Base-by-base conservation (phyloP, 148 eudicot genomes). In the Salicornia ramosissima region DNA sequence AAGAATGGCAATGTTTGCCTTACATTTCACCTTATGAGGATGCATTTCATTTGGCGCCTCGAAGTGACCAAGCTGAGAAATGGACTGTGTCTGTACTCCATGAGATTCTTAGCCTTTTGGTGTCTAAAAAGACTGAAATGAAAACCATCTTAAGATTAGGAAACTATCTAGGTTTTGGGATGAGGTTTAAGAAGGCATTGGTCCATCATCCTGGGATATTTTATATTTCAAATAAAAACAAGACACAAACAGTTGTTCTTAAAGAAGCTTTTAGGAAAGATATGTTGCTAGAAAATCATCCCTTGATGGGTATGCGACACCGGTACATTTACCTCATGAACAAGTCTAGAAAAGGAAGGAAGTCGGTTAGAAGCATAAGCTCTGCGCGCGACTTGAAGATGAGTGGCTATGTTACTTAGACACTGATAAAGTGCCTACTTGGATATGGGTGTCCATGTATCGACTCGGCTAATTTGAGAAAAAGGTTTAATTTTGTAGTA, bases 21-120 rank as follows among this genome's bases (percentile, higher is more conserved):
- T 89, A 85, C 76, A 83, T 88, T 67, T 88, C 97, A 1, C 95
- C 97, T 0, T 91, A 91, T 60, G 95, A 85, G 82, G 71, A 87
- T 60, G 92, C 86, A 14, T 86, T 82, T 65, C 88, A 88, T 81
- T 71, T 88, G 70, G 70, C 81, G 0, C 83, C 88, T 0, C 77
- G 72, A 39, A 72, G 91, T 62, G 91, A 91, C 74, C 92, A 86
- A 49, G 85, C 88, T 9, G 95, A 88, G 79, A 88, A 85, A 69
- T 89, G 84, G 83, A 72, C 83, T 1, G 92, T 91, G 53, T 84
- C 87, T 0, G 85, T 87, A 67, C 70, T 91, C 15, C 97, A 91
- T 60, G 97, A 91, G 76, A 51, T 88, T 71, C 62, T 88, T 65
- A 79, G 80, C 62, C 86, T 91, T 59, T 58, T 79, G 67, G 83